Percentiles rank a stretch among this genome's conserved stretches.
Evolutionary conservation across 345 rosid species (phyloP).

Genomic region (Erucastrum elatum): DNA sequence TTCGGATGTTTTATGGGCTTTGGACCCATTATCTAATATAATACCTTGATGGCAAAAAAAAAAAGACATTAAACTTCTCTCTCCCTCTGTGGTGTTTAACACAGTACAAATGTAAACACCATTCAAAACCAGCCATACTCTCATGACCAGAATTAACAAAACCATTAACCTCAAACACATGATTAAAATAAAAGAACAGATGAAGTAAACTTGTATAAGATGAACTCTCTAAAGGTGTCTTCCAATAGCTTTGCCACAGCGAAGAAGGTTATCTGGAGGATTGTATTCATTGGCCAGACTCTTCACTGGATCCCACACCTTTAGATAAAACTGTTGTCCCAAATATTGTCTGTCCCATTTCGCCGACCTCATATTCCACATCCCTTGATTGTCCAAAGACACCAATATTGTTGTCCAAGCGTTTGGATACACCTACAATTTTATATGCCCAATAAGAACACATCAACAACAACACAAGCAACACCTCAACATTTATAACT

Average conservation of each 20-base stretch:
- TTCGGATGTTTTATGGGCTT: too few species aligned
- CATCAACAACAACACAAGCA: not conserved
- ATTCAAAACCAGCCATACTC: slow-evolving; percentile 41
- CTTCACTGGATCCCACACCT: slow-evolving; percentile 62
- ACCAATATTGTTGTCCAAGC: slow-evolving; percentile 80
- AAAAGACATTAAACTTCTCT: not conserved
- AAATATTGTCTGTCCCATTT: slow-evolving; percentile 84
- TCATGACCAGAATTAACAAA: slow-evolving; percentile 44
- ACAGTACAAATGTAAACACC: not conserved
- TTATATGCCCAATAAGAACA: not conserved
- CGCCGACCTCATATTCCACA: slow-evolving; percentile 98
- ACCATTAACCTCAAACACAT: slow-evolving; percentile 10
- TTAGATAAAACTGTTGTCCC: slow-evolving; percentile 89
- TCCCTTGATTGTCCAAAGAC: slow-evolving; percentile 89
- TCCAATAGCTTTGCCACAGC: slow-evolving; percentile 81
- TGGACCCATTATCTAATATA: too few species aligned
- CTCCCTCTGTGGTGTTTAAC: not conserved
- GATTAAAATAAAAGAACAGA: not conserved
- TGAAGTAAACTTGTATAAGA: not conserved
- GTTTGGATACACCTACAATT: slow-evolving; percentile 72
- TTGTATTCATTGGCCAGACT: slow-evolving; percentile 70
- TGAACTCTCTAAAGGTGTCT: slow-evolving; percentile 40
- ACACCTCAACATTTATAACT: not conserved
- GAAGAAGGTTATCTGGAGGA: slow-evolving; percentile 70
- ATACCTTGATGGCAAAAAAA: too few species aligned